Conservation (phyloP, 1,284 basidiomycete genomes). For the Austropuccinia psidii region DNA sequence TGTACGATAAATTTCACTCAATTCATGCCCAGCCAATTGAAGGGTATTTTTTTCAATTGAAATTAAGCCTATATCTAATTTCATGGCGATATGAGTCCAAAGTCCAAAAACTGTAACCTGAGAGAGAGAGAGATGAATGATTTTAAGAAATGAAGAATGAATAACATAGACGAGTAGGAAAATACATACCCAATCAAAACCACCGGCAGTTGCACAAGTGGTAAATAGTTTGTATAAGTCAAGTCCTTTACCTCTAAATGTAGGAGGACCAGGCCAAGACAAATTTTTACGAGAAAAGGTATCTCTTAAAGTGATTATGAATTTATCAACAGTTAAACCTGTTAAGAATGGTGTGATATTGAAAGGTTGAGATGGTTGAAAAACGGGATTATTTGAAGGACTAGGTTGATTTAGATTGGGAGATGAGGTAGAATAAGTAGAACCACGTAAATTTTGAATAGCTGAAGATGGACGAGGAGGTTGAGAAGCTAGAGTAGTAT, state of each 20-base stretch:
- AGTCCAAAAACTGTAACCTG: conserved; percentile 4
- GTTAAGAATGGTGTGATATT: neutral
- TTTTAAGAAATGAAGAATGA: neutral
- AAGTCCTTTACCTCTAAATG: conserved; percentile 26
- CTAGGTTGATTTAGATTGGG: conserved; percentile 11
- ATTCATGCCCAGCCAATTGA: conserved; percentile 6
- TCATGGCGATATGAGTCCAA: conserved; percentile 14
- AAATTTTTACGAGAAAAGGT: neutral
- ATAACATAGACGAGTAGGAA: neutral
- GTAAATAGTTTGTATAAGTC: conserved; percentile 24
- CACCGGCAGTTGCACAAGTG: conserved; percentile 12
- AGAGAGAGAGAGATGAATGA: neutral
- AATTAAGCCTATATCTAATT: conserved; percentile 10
- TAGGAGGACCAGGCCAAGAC: conserved; percentile 19
- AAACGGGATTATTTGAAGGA: neutral
- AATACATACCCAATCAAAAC: conserved; percentile 25
- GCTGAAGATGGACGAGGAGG: conserved; percentile 33
- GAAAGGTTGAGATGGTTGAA: neutral
- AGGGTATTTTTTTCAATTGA: conserved; percentile 21
- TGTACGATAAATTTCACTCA: conserved; percentile 28
- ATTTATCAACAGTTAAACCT: conserved; percentile 15
- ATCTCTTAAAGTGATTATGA: conserved; percentile 9
- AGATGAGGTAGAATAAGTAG: conserved; percentile 2
- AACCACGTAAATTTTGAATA: neutral
- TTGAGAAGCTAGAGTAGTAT: conserved; percentile 2